phyloP scores from a whole-genome alignment of 1,139 yeast genomes.

The Pichia kudriavzevii region DNA sequence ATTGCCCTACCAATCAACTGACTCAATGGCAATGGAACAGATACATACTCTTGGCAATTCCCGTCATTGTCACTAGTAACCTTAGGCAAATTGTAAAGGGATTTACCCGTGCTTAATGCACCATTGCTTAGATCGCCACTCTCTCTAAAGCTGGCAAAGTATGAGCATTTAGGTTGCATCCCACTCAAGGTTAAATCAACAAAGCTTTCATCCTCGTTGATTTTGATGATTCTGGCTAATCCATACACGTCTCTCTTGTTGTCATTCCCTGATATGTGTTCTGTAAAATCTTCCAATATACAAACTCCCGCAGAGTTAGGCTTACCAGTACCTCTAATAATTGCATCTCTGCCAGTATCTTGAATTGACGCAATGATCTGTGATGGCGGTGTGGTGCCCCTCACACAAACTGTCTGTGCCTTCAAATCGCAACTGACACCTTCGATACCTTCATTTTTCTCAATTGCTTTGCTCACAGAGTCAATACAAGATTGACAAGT shows the following conservation, averaged over 20 bases:
- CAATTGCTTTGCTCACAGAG: conserved; percentile 47
- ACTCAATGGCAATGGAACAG: conserved; percentile 47
- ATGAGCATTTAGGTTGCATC: conserved; percentile 44
- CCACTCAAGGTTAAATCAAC: conserved; percentile 79
- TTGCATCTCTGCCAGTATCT: conserved; percentile 75
- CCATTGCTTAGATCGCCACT: conserved; percentile 76
- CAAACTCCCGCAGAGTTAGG: conserved; percentile 90
- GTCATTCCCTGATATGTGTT: conserved; percentile 14
- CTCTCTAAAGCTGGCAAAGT: conserved; percentile 60
- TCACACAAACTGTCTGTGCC: conserved; percentile 53
- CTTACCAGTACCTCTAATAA: conserved; percentile 83
- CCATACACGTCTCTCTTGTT: conserved; percentile 69
- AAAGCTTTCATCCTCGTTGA: conserved; percentile 41
- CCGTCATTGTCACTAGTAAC: conserved; percentile 28
- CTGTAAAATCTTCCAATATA: conserved; percentile 67
- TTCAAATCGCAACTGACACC: conserved; percentile 45
- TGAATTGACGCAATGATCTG: conserved; percentile 58
- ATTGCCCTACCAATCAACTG: conserved; percentile 79
- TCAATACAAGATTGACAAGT: conserved; percentile 66
- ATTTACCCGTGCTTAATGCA: conserved; percentile 58
- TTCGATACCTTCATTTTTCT: conserved; percentile 39
- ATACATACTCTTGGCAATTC: conserved; percentile 57
- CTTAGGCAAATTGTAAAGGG: conserved; percentile 38
- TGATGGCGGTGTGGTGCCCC: conserved; percentile 66
- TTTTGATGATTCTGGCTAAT: conserved; percentile 77